Evolutionary conservation across 495 filamentous ascomycete genomes (phyloP).

Genomic region (Aspergillus conjunctus): DNA sequence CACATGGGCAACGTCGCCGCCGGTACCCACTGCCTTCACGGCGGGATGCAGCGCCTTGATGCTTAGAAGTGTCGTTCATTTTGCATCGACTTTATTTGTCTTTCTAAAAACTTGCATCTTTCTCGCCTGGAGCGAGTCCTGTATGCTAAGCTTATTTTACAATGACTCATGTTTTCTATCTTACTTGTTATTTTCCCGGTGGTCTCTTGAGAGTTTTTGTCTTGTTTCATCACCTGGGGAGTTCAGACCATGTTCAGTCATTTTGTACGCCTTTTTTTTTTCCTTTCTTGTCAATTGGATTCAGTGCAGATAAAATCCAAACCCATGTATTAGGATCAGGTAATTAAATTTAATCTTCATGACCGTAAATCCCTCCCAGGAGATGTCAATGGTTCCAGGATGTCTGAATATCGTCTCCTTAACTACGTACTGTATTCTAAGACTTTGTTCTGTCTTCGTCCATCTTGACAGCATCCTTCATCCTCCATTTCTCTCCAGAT

Average conservation of each 20-base stretch:
- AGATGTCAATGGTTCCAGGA: too few relatives aligned
- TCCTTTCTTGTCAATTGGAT: too few relatives aligned
- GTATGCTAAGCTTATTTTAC: background rate
- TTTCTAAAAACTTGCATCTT: background rate
- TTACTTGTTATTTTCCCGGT: background rate
- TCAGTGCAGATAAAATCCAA: too few relatives aligned
- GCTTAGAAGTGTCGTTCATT: background rate
- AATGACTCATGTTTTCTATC: background rate
- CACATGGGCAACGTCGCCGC: slow-evolving; percentile 46
- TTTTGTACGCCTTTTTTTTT: background rate
- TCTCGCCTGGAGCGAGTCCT: slow-evolving; percentile 12
- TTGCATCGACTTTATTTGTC: background rate
- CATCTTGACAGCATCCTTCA: too few relatives aligned
- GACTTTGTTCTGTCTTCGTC: too few relatives aligned
- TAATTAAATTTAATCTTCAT: too few relatives aligned
- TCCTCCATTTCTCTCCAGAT: too few relatives aligned
- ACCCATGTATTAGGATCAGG: too few relatives aligned
- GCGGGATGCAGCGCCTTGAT: slow-evolving; percentile 29
- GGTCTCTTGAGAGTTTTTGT: background rate
- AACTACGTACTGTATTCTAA: too few relatives aligned
- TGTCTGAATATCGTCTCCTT: too few relatives aligned
- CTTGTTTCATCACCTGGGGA: background rate
- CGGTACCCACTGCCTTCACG: slow-evolving; percentile 42
- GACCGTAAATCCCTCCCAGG: too few relatives aligned
- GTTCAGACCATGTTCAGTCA: background rate